Base-by-base conservation (phyloP, 2,329 filamentous ascomycete genomes). In the Xylariomycetidae sp. region DNA sequence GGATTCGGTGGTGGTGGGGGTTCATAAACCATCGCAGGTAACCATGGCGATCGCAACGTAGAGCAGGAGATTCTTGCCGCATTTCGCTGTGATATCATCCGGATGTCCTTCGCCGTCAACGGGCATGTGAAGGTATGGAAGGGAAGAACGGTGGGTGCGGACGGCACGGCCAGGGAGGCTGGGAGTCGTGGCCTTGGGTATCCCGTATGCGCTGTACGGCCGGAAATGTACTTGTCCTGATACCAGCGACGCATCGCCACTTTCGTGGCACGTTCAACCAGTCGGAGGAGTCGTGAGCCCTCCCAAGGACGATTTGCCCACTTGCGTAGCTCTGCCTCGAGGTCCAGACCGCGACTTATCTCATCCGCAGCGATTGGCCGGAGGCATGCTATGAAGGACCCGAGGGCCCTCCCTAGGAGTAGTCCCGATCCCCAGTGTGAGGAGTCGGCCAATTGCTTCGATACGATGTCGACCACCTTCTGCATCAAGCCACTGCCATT, bases 101-200 rank as follows among this genome's bases (percentile, higher is more conserved):
- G 83, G 39, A 98, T 87, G 46, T 95, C 86, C 56, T 85, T 87
- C 4, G 92, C 88, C 6, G 86, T 88, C 44, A 98, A 68, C 0
- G 92, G 92, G 44, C 85, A 95, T 2, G 92, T 98, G 53, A 98
- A 98, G 0, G 92, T 96, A 58, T 98, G 92, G 53, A 98, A 98
- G 1, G 92, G 92, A 1, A 98, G 70, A 1, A 98, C 89, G 0
- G 92, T 98, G 3, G 92, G 92, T 5, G 92, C 90, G 19, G 85
- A 79, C 4, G 92, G 92, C 8, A 94, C 74, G 1, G 83, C 74
- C 19, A 98, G 67, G 25, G 72, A 73, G 3, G 70, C 60, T 4
- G 90, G 92, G 9, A 94, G 65, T 39, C 77, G 79, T 9, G 86
- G 85, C 32, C 92, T 71, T 20, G 66, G 63, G 56, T 95, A 95